Evolutionary conservation across 1,139 yeast genomes (phyloP).

Genomic region (Candida tetrigidarum): DNA sequence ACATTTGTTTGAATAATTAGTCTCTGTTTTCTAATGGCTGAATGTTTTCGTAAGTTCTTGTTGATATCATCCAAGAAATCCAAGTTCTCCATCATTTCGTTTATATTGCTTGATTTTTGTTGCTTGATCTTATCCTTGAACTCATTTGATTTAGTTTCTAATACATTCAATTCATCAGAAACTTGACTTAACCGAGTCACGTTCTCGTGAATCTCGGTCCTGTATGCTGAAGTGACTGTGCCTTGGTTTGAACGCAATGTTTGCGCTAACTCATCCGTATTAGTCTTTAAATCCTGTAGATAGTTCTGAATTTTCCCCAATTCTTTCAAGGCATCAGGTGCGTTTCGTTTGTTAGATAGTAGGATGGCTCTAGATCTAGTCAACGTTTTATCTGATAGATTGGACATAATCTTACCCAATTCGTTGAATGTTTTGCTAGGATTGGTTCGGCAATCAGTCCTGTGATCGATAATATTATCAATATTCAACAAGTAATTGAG

Average conservation of each 20-base stretch:
- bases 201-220: slow-evolving; percentile 30
- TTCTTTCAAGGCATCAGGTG: slow-evolving; percentile 14
- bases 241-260: slow-evolving; percentile 18
- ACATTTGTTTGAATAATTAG: slow-evolving; percentile 5
- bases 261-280: slow-evolving; percentile 14
- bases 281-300: slow-evolving; percentile 15
- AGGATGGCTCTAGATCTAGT: slow-evolving; percentile 11
- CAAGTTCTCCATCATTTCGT: slow-evolving; percentile 34
- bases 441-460: slow-evolving; percentile 11
- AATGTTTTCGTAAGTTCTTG: slow-evolving; percentile 29
- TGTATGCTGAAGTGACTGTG: slow-evolving; percentile 26
- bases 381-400: slow-evolving; percentile 14
- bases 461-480: slow-evolving; percentile 30
- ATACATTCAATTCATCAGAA: slow-evolving; percentile 26
- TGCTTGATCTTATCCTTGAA: slow-evolving; percentile 29
- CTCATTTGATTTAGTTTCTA: slow-evolving; percentile 32
- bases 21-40: slow-evolving; percentile 26
- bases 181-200: slow-evolving; percentile 35
- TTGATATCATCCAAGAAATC: slow-evolving; percentile 39
- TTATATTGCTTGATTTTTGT: slow-evolving; percentile 31
- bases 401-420: slow-evolving; percentile 14
- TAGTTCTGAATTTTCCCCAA: slow-evolving; percentile 13
- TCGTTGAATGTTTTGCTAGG: slow-evolving; percentile 11
- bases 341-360: slow-evolving; percentile 2
- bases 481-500: slow-evolving; percentile 37